Evolutionary conservation across 176 grass and related monocot genomes (phyloP), one percentile per base, ranked within the genome.

Genomic region (Avena atlantica): DNA sequence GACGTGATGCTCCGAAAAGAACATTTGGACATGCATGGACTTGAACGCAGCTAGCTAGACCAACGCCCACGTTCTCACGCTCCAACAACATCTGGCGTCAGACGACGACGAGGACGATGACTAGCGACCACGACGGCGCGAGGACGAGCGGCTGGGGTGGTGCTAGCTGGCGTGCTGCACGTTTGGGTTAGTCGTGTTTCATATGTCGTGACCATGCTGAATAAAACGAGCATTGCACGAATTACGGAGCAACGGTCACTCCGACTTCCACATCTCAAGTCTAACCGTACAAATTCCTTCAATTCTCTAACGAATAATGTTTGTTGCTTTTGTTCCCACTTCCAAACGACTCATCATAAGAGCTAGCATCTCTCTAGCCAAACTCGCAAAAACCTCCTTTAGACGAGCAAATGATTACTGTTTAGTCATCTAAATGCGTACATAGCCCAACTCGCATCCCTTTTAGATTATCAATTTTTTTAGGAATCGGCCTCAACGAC

Each of bases 1-100:
- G 50, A 77, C 74, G 50, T 56, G 74, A 53, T 48, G 48, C 73
- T 76, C 73, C 47, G 29, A 53, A 51, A 76, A 76, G 47, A 17
- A 29, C 73, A 53, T 10, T 25, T 48, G 73, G 14, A 53, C 7
- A 76, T 31, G 73, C 7, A 76, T 31, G 73, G 73, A 3, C 73
- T 3, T 70, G 67, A 70, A 42, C 67, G 67, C 69, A 71, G 69
- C 20, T 31, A 34, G 19, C 68, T 71, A 77, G 52, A 5, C 72
- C 72, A 19, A 16, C 31, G 74, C 49, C 13, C 49, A 76, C 8
- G 74, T 76, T 76, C 49, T 34, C 74, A 76, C 74, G 14, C 49
- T 55, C 49, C 1, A 53, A 76, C 74, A 27, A 76, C 74, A 27
- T 31, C 15, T 4, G 17, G 23, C 20, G 49, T 76, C 49, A 31